Conservation (phyloP, 495 filamentous ascomycete genomes). For the Trichoderma orchidacearum region DNA sequence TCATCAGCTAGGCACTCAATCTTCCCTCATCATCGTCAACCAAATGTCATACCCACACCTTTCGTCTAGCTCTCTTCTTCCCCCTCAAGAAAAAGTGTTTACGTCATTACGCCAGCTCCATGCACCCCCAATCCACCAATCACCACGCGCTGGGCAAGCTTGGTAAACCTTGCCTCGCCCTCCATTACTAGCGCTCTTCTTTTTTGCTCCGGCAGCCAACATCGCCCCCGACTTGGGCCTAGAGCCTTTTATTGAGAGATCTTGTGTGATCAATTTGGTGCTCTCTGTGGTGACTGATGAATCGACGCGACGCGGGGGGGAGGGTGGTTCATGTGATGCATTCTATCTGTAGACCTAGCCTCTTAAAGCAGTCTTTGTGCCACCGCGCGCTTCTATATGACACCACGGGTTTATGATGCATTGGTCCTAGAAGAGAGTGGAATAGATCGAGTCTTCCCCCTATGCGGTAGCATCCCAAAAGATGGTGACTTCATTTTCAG, state of each 20-base stretch:
- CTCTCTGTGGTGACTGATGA: no score
- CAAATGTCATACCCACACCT: background rate
- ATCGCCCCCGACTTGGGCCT: no score
- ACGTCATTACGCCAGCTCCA: background rate
- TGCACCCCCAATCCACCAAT: background rate
- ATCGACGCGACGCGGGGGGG: background rate
- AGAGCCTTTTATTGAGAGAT: no score
- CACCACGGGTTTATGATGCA: background rate
- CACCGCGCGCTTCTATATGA: background rate
- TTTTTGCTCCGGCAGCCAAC: conserved; percentile 1
- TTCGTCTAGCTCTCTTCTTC: background rate
- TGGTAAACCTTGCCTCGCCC: background rate
- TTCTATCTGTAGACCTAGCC: background rate
- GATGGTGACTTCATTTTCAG: no score
- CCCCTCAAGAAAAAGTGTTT: background rate
- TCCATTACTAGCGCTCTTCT: background rate
- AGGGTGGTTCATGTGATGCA: background rate
- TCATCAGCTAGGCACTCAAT: no score
- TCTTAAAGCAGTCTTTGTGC: background rate
- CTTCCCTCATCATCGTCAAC: no score
- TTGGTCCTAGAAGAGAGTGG: background rate
- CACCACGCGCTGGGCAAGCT: background rate
- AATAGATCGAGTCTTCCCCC: background rate
- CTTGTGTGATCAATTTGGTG: no score
- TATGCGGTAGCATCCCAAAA: no score